Evolutionary conservation across 352 stramenopile genomes (phyloP).

Genomic region (Phytophthora pistaciae): DNA sequence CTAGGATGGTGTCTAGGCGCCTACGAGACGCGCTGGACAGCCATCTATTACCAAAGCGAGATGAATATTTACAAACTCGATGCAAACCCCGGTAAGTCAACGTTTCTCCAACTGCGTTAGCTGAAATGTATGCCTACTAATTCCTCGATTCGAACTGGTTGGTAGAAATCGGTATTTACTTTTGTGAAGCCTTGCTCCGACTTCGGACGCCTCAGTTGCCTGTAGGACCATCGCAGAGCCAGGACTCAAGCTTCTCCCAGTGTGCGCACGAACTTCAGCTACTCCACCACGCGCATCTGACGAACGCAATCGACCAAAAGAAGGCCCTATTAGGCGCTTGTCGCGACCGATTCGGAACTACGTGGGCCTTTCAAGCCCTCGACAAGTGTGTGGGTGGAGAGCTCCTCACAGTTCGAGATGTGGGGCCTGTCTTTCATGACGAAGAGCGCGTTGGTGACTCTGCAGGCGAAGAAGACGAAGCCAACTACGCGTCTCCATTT

Average conservation of each 20-base stretch:
- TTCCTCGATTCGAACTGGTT: not conserved
- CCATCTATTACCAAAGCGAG: slow-evolving; percentile 55
- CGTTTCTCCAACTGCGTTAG: not conserved
- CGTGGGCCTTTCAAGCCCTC: slow-evolving; percentile 20
- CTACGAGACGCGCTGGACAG: slow-evolving; percentile 59
- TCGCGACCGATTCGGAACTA: slow-evolving; percentile 31
- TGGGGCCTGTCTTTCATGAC: slow-evolving; percentile 23
- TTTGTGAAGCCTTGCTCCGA: slow-evolving; percentile 35
- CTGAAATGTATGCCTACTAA: not conserved
- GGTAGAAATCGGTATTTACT: slow-evolving; percentile 48
- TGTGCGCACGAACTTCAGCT: slow-evolving; percentile 54
- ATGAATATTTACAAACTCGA: slow-evolving; percentile 58
- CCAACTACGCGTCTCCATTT: slow-evolving; percentile 21
- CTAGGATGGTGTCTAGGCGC: slow-evolving; percentile 45
- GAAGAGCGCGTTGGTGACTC: not conserved
- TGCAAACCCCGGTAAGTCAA: slow-evolving; percentile 48
- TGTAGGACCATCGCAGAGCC: slow-evolving; percentile 20
- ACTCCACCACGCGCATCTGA: slow-evolving; percentile 44
- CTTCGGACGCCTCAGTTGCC: slow-evolving; percentile 35
- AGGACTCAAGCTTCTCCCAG: slow-evolving; percentile 39
- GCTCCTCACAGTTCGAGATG: slow-evolving; percentile 24
- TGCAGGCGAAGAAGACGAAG: slow-evolving; percentile 26
- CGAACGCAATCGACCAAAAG: slow-evolving; percentile 43
- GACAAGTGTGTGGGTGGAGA: slow-evolving; percentile 20
- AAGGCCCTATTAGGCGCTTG: slow-evolving; percentile 34